Evolutionary conservation across 345 rosid species (phyloP).

Genomic region (Abelmoschus esculentus): DNA sequence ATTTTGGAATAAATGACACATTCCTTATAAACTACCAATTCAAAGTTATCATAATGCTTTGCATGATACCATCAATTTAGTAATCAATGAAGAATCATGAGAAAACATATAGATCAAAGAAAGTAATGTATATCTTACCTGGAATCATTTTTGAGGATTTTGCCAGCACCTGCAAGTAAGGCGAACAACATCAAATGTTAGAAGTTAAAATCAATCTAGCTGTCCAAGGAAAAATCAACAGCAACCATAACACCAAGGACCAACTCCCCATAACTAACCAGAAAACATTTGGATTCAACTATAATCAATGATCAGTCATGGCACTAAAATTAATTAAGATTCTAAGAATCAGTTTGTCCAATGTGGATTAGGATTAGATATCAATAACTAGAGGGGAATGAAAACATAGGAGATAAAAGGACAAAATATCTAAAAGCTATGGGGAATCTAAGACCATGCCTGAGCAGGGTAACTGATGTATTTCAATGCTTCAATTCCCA

Average conservation of each 20-base stretch:
- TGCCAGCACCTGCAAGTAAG: conserved; percentile 61
- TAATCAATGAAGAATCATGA: neutral
- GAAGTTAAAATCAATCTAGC: neutral
- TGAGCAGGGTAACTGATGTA: conserved; percentile 97
- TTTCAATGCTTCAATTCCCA: conserved; percentile 95
- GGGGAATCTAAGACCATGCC: conserved; percentile 32
- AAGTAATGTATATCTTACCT: conserved; percentile 31
- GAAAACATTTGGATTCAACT: neutral
- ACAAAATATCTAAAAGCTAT: neutral
- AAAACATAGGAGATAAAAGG: neutral
- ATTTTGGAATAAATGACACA: too few species aligned
- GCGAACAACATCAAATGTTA: conserved; percentile 5
- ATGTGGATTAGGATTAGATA: neutral
- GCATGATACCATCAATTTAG: too few species aligned
- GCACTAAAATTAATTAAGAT: neutral
- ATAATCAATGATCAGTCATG: neutral
- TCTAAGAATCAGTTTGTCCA: neutral
- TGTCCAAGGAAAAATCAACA: neutral
- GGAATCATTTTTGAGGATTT: conserved; percentile 98
- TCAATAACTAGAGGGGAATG: neutral
- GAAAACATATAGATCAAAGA: neutral
- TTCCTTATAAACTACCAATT: too few species aligned
- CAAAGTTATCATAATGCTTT: too few species aligned
- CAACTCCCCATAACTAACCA: neutral
- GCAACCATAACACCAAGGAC: neutral